Evolutionary conservation across 176 grass and related monocot genomes (phyloP).

Genomic region (Cymbopogon citratus): DNA sequence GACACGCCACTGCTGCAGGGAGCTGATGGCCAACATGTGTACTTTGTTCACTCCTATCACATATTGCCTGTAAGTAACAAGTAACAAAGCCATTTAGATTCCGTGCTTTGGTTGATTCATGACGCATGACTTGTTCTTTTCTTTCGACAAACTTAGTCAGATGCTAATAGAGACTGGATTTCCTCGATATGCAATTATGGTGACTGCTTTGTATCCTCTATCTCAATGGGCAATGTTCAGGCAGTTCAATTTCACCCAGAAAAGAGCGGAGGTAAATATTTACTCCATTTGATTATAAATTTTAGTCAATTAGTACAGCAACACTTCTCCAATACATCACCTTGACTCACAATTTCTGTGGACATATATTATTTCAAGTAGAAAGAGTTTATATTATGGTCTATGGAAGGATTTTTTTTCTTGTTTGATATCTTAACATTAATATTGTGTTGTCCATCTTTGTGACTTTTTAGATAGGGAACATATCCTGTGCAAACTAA

Average conservation of each 20-base stretch:
- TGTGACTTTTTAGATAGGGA: too few relatives aligned
- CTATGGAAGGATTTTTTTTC: not conserved
- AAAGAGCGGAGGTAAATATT: slow-evolving; percentile 84
- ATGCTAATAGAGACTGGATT: slow-evolving; percentile 88
- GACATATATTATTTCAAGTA: not conserved
- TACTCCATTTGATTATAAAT: not conserved
- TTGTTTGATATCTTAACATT: not conserved
- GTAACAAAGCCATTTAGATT: not conserved
- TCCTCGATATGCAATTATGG: slow-evolving; percentile 86
- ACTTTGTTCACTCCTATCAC: slow-evolving; percentile 97
- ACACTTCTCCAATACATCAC: not conserved
- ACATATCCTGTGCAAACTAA: too few relatives aligned
- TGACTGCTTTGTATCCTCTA: slow-evolving; percentile 79
- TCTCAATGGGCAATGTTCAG: slow-evolving; percentile 84
- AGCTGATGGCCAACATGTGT: slow-evolving; percentile 77
- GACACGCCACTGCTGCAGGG: slow-evolving; percentile 73
- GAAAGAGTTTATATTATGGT: not conserved
- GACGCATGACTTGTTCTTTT: slow-evolving; percentile 43
- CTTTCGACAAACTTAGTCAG: slow-evolving; percentile 55
- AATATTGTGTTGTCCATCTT: not conserved
- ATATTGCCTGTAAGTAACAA: slow-evolving; percentile 52
- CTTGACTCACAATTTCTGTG: not conserved
- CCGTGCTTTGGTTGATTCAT: slow-evolving; percentile 11
- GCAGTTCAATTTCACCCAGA: slow-evolving; percentile 98
- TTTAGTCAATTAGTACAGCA: not conserved